Base-by-base conservation (phyloP, 164 flowering plant genomes). In the Malania oleifera region DNA sequence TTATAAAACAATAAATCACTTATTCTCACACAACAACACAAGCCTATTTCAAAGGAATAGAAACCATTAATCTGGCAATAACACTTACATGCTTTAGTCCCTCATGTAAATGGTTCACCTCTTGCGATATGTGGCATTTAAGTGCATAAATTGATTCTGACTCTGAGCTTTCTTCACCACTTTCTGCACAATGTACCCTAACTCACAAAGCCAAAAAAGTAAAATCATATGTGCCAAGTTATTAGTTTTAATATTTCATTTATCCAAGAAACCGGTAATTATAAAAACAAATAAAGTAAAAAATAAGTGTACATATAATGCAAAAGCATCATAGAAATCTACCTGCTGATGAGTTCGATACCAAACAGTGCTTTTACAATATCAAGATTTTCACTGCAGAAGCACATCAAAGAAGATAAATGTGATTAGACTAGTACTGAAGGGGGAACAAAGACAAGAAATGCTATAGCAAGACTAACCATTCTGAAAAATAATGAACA, bases 71-170 rank as follows among this genome's bases (percentile, higher is more conserved):
- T n/a, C 27, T 46, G 26, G 25, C 37, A 37, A 37, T 39, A 29
- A 27, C 5, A 69, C 93, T 86, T 73, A 88, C 99, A 72, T 83
- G 95, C 70, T 81, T 90, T 60, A 93, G 66, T 25, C 99, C 99
- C 69, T 93, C 97, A 61, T 85, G 92, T 72, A 93, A 77, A 77
- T 93, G 99, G 75, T 93, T 93, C 67, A 93, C 99, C 55, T 90
- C 99, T 0, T 88, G 96, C 8, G 99, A 88, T 62, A 93, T 93
- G 69, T 90, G 99, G 73, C 99, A 93, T 67, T 93, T 93, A 11
- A 93, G 89, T 17, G 96, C 73, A 75, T 80, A 85, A 28, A 87
- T 86, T 15, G 97, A 83, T 67, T 93, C 99, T 27, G 77, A 52
- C 71, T 90, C 97, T 40, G 89, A 76, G 72, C 92, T 88, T 77